phyloP scores from a whole-genome alignment of 768 basidiomycete species.

The Termitomyces sp. region DNA sequence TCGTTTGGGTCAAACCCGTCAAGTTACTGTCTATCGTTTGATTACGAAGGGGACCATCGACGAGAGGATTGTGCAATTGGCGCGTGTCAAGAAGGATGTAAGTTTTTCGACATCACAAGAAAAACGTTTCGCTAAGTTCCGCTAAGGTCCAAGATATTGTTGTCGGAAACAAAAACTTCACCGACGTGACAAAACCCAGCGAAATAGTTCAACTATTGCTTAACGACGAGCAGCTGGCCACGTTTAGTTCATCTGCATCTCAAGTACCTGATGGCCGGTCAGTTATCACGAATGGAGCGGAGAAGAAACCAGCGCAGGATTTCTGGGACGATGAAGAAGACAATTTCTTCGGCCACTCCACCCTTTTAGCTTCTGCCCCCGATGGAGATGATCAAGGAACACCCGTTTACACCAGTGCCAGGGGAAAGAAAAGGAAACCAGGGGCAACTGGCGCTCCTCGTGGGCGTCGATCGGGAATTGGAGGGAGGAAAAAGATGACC shows the following conservation, averaged over 20 bases:
- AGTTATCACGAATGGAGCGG: constrained; percentile 25
- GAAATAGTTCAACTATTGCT: constrained; percentile 94
- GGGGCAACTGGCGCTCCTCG: constrained; percentile 30
- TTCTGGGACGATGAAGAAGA: constrained; percentile 87
- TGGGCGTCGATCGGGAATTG: constrained; percentile 30
- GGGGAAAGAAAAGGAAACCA: constrained; percentile 39
- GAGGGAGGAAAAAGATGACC: constrained; percentile 30
- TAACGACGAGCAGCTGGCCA: constrained; percentile 90
- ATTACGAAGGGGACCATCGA: constrained; percentile 94
- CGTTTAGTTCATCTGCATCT: constrained; percentile 43
- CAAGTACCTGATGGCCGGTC: constrained; percentile 27
- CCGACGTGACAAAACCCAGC: constrained; percentile 89
- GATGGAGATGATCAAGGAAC: constrained; percentile 33
- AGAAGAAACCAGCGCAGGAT: constrained; percentile 46
- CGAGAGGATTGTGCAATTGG: constrained; percentile 94
- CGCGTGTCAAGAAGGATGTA: constrained; percentile 96
- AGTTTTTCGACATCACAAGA: constrained; percentile 18
- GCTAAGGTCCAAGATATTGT: constrained; percentile 97
- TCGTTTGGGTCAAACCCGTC: constrained; percentile 92
- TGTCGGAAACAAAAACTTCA: constrained; percentile 94
- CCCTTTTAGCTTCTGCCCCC: constrained; percentile 17
- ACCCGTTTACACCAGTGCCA: constrained; percentile 22
- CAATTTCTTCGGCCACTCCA: constrained; percentile 72
- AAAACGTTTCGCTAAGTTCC: constrained; percentile 4
- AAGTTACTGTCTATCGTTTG: constrained; percentile 94